A percentile compares a stretch with the other conserved stretches of the same genome.
Conservation (phyloP, 768 basidiomycete genomes). For the Serendipita sp. region DNA sequence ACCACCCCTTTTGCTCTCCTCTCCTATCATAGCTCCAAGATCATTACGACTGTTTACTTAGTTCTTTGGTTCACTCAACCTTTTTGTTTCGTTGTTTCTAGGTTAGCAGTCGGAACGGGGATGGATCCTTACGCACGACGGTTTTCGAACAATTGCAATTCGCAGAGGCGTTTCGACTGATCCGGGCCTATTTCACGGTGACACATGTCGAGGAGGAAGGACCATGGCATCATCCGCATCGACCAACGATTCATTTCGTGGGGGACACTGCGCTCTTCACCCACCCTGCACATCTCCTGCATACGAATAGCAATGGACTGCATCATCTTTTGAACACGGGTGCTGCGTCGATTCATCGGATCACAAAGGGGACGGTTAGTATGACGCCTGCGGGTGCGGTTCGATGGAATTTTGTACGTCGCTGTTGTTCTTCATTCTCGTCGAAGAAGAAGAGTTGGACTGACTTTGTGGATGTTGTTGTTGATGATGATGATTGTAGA, state of each 20-base stretch:
- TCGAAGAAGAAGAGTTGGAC: too few species aligned
- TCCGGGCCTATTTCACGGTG: conserved; percentile 40
- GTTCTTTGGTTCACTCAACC: neutral
- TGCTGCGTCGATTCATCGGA: neutral
- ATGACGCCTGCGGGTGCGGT: conserved; percentile 32
- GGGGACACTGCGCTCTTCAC: conserved; percentile 3
- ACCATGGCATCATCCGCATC: conserved; percentile 7
- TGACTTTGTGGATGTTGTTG: too few species aligned
- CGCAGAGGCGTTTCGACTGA: conserved; percentile 48
- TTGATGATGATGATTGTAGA: neutral
- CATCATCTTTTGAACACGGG: too few species aligned
- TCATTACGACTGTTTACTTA: too few species aligned
- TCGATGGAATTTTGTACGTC: conserved; percentile 46
- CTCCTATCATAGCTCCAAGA: too few species aligned
- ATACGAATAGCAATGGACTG: too few species aligned
- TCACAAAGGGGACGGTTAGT: conserved; percentile 31
- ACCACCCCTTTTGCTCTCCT: neutral
- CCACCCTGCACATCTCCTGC: neutral
- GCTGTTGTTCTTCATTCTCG: neutral
- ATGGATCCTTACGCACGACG: conserved; percentile 26
- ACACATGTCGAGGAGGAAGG: conserved; percentile 18
- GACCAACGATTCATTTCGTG: conserved; percentile 12
- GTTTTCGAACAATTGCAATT: conserved; percentile 42
- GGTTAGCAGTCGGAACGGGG: conserved; percentile 15
- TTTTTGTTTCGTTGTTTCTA: neutral